phyloP scores from a whole-genome alignment of 805 yeast genomes.

The Starmerella floris region DNA sequence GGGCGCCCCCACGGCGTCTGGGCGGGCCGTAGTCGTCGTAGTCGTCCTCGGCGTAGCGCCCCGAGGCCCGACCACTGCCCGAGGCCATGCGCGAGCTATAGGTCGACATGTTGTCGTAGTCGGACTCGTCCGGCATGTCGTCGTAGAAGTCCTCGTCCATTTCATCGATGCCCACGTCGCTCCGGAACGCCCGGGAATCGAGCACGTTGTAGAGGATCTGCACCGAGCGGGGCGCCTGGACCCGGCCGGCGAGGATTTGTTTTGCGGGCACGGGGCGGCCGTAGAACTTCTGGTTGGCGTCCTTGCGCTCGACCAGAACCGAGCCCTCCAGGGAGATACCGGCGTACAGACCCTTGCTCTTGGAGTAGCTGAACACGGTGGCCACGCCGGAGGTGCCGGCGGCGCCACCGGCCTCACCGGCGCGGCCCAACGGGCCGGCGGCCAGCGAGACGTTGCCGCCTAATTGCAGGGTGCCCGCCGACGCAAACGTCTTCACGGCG shows the following conservation, averaged over 20 bases:
- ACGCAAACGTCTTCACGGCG: constrained; percentile 90
- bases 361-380: constrained; percentile 85
- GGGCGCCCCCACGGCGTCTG: constrained; percentile 3
- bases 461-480: constrained; percentile 81
- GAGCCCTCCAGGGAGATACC: constrained; percentile 97
- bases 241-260: constrained; percentile 66
- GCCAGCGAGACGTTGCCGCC: constrained; percentile 94
- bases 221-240: constrained; percentile 86
- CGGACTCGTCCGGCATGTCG: constrained; percentile 48
- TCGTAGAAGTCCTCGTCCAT: constrained; percentile 56
- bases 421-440: constrained; percentile 95
- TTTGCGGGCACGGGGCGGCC: constrained; percentile 84
- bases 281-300: constrained; percentile 89
- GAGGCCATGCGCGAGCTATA: constrained; percentile 5
- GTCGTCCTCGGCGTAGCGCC: constrained; percentile 11
- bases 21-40: constrained; percentile 16
- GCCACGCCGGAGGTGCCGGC: constrained; percentile 80
- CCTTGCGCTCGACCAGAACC: constrained; percentile 90
- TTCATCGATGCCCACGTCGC: constrained; percentile 34
- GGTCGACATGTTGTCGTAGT: constrained; percentile 16
- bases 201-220: constrained; percentile 77
- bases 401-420: constrained; percentile 93
- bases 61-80: constrained; percentile 2
- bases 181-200: constrained; percentile 68
- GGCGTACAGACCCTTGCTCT: constrained; percentile 92